These are phyloP conservation scores for Alternaria angustiovoidea DNA, from an alignment of 2,329 filamentous ascomycete genomes.

Conservation along the genomic window DNA sequence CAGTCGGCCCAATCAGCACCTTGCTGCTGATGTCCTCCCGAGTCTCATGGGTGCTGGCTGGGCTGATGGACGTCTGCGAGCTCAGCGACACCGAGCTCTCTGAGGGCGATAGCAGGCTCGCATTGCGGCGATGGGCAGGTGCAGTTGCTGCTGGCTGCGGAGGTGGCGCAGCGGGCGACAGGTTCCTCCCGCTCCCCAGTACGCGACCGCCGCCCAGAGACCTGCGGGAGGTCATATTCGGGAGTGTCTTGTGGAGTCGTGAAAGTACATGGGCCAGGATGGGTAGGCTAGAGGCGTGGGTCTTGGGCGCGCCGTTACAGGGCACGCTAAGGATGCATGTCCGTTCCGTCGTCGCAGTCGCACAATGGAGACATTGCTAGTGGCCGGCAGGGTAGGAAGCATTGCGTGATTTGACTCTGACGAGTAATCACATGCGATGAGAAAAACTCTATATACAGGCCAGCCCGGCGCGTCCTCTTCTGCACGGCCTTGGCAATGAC, in stretches of 20 bases:
- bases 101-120: conserved; percentile 66
- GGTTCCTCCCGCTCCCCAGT: conserved; percentile 83
- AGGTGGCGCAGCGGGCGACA: conserved; percentile 70
- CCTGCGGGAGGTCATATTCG: conserved; percentile 61
- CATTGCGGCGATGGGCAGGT: conserved; percentile 49
- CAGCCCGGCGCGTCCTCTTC: neutral
- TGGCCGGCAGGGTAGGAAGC: neutral
- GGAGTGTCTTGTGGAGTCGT: conserved; percentile 28
- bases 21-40: conserved; percentile 80
- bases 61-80: conserved; percentile 77
- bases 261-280: conserved; percentile 27
- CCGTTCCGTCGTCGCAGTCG: conserved; percentile 4
- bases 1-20: conserved; percentile 73
- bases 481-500: conserved; percentile 23
- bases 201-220: conserved; percentile 88
- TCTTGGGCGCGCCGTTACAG: conserved; percentile 23
- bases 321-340: conserved; percentile 28
- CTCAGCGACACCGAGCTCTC: conserved; percentile 79
- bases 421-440: neutral
- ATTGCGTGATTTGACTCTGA: neutral
- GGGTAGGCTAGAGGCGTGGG: conserved; percentile 17
- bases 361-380: neutral
- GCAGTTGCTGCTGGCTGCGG: conserved; percentile 19
- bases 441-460: neutral
- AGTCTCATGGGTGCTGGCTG: conserved; percentile 71